A percentile compares a stretch with the other conserved stretches of the same genome.
phyloP scores from a whole-genome alignment of 345 rosid genomes.

The Ceriops decandra region DNA sequence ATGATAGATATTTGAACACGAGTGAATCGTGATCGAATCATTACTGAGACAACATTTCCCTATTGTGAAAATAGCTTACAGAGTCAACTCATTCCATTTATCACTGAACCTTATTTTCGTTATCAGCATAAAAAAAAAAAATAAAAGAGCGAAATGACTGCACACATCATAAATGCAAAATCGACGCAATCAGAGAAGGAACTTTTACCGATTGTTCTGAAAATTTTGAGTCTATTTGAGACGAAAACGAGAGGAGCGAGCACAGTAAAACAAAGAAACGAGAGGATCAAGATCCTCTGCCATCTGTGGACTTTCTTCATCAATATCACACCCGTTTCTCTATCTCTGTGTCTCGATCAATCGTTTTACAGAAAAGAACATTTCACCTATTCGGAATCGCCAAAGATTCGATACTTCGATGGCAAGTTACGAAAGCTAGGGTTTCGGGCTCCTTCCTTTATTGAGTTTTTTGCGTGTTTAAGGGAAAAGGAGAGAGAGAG shows the following conservation, averaged over 20 bases:
- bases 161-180: neutral
- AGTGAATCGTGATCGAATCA: neutral
- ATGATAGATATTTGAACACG: neutral
- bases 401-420: slow-evolving; percentile 29
- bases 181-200: neutral
- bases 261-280: slow-evolving; percentile 61
- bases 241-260: slow-evolving; percentile 68
- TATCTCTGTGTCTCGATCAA: slow-evolving; percentile 19
- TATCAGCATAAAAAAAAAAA: no score
- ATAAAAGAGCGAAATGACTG: no score
- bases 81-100: no score
- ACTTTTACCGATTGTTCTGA: slow-evolving; percentile 49
- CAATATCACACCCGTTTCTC: slow-evolving; percentile 23
- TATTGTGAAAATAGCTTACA: no score
- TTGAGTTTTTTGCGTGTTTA: slow-evolving; percentile 2
- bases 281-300: slow-evolving; percentile 86
- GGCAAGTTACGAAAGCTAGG: slow-evolving; percentile 38
- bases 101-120: no score
- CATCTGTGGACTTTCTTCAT: slow-evolving; percentile 67
- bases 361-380: slow-evolving; percentile 42
- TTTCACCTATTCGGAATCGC: slow-evolving; percentile 23
- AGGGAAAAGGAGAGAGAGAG: slow-evolving; percentile 8
- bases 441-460: slow-evolving; percentile 22
- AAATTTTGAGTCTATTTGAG: slow-evolving; percentile 45
- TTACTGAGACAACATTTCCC: no score